phyloP scores from a whole-genome alignment of 768 basidiomycete genomes.

The Tricholoma terreum region DNA sequence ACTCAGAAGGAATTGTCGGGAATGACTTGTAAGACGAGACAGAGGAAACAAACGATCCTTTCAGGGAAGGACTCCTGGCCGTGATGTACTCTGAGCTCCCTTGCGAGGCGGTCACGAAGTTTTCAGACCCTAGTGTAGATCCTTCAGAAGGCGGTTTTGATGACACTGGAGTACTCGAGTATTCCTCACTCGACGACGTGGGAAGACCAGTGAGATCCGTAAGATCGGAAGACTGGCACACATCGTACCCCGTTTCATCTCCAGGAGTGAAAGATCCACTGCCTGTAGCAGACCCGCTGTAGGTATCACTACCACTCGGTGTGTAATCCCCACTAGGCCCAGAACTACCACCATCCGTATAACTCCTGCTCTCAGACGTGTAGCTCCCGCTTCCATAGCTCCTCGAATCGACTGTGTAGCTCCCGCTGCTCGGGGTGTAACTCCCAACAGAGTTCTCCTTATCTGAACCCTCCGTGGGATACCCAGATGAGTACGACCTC shows the following conservation, averaged over 20 bases:
- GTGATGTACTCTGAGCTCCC: constrained; percentile 53
- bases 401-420: constrained; percentile 23
- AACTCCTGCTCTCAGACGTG: constrained; percentile 13
- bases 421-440: constrained; percentile 19
- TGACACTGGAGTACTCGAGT: constrained; percentile 32
- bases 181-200: constrained; percentile 27
- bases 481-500: constrained; percentile 40
- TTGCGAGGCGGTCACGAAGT: constrained; percentile 43
- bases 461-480: constrained; percentile 45
- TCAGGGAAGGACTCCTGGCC: constrained; percentile 39
- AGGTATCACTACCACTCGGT: constrained; percentile 11
- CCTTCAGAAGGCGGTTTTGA: constrained; percentile 30
- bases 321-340: constrained; percentile 7
- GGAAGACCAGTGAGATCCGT: constrained; percentile 36
- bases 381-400: constrained; percentile 15
- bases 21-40: constrained; percentile 53
- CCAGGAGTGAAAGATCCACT: constrained; percentile 32
- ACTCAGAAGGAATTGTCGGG: constrained; percentile 58
- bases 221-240: constrained; percentile 51
- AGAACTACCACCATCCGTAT: constrained; percentile 8
- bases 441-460: constrained; percentile 48
- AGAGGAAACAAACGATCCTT: constrained; percentile 50
- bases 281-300: constrained; percentile 16
- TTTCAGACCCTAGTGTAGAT: constrained; percentile 35
- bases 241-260: constrained; percentile 50